phyloP scores from a whole-genome alignment of 2,329 filamentous ascomycete genomes.

The Colletotrichum endophyticum region DNA sequence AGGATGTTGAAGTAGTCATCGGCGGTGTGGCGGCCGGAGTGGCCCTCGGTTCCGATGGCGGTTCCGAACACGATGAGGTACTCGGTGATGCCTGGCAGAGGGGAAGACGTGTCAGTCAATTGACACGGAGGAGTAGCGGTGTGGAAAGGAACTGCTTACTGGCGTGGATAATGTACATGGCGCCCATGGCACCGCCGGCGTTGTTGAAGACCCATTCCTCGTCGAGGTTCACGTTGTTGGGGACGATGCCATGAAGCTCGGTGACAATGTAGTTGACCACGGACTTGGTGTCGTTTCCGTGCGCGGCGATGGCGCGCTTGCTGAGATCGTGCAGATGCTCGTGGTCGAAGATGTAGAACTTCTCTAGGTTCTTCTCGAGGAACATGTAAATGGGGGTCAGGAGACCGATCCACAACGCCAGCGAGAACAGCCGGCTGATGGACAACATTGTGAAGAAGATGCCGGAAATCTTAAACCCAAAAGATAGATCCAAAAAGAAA shows the following conservation, averaged over 20 bases:
- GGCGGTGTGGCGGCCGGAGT: constrained; percentile 86
- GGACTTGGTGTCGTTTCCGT: constrained; percentile 77
- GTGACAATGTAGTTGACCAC: constrained; percentile 73
- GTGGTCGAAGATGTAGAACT: constrained; percentile 78
- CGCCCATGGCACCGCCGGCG: constrained; percentile 88
- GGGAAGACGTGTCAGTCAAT: neutral
- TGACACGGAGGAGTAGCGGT: neutral
- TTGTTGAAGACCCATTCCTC: constrained; percentile 95
- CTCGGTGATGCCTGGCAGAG: constrained; percentile 71
- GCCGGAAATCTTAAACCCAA: neutral
- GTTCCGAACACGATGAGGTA: constrained; percentile 91
- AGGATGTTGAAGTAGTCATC: constrained; percentile 97
- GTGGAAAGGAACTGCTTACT: constrained; percentile 54
- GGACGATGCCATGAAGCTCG: constrained; percentile 63
- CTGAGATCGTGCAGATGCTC: constrained; percentile 72
- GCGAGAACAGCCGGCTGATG: constrained; percentile 47
- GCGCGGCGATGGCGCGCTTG: constrained; percentile 65
- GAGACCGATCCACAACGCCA: constrained; percentile 60
- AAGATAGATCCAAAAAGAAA: neutral
- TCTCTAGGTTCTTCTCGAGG: constrained; percentile 62
- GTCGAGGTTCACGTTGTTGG: constrained; percentile 66
- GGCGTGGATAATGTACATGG: constrained; percentile 88
- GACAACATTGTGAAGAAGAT: constrained; percentile 2
- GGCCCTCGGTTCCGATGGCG: constrained; percentile 83
- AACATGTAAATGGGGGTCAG: constrained; percentile 59